Evolutionary conservation across 768 basidiomycete species (phyloP).

Genomic region (Omphalotus guepiniiformis): DNA sequence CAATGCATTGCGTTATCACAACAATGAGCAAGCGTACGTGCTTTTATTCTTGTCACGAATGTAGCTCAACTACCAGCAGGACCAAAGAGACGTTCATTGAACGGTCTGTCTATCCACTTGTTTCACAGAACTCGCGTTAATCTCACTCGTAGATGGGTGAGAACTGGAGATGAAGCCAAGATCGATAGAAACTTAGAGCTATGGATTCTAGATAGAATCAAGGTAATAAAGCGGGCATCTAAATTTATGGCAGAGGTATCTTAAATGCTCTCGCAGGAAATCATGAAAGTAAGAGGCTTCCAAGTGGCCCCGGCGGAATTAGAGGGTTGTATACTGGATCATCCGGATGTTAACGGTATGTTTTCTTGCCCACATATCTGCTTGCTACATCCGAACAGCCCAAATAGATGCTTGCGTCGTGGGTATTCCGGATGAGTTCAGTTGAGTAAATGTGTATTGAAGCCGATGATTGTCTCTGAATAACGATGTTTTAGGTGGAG

Average conservation of each 20-base stretch:
- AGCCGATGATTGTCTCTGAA: background rate
- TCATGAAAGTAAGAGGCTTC: conserved; percentile 52
- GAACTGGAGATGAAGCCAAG: conserved; percentile 62
- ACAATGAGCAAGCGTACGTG: conserved; percentile 59
- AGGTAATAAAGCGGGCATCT: conserved; percentile 34
- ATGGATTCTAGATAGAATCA: conserved; percentile 60
- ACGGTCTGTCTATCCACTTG: conserved; percentile 39
- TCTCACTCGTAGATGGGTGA: conserved; percentile 47
- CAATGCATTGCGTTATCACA: conserved; percentile 40
- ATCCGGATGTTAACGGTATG: conserved; percentile 44
- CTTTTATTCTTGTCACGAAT: conserved; percentile 5
- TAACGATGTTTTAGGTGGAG: conserved; percentile 40
- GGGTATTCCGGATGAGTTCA: conserved; percentile 62
- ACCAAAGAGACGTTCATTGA: conserved; percentile 66
- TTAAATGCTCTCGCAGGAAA: conserved; percentile 28
- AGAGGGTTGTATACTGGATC: conserved; percentile 59
- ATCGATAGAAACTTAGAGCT: conserved; percentile 52
- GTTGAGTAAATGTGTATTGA: conserved; percentile 18
- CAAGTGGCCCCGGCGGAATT: conserved; percentile 75
- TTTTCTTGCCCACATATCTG: background rate
- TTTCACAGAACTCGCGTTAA: background rate
- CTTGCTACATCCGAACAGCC: background rate
- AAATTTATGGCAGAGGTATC: background rate
- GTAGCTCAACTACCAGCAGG: conserved; percentile 26
- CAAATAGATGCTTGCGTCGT: conserved; percentile 55